Evolutionary conservation across 2,329 filamentous ascomycete genomes (phyloP).

Genomic region (Cadophora sp.): DNA sequence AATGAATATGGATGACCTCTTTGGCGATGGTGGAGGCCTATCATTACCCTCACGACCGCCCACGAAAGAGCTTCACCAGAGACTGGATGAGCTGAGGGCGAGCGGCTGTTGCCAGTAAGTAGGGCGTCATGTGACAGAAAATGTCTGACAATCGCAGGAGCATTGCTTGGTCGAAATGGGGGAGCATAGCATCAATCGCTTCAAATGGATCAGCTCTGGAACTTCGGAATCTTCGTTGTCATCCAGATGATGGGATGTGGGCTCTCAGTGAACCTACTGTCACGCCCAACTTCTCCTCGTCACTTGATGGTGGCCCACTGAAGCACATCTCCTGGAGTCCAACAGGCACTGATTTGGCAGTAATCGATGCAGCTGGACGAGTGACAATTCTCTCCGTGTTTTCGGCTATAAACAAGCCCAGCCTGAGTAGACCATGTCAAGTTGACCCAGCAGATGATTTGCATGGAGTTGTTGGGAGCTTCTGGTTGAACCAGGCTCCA

Average conservation of each 20-base stretch:
- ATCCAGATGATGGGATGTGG: slow-evolving; percentile 76
- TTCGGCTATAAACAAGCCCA: slow-evolving; percentile 76
- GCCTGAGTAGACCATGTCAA: slow-evolving; percentile 65
- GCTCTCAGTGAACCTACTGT: slow-evolving; percentile 74
- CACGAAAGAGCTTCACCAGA: slow-evolving; percentile 72
- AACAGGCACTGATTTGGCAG: slow-evolving; percentile 78
- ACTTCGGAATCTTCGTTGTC: slow-evolving; percentile 74
- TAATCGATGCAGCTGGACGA: slow-evolving; percentile 80
- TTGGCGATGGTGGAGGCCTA: slow-evolving; percentile 72
- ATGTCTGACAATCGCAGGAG: slow-evolving; percentile 57
- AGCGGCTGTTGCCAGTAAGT: slow-evolving; percentile 84
- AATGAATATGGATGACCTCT: slow-evolving; percentile 73
- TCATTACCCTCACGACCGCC: slow-evolving; percentile 60
- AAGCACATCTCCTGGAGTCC: slow-evolving; percentile 84
- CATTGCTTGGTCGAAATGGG: slow-evolving; percentile 87
- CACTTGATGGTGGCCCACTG: slow-evolving; percentile 69
- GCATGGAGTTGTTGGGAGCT: slow-evolving; percentile 79
- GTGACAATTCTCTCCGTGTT: slow-evolving; percentile 77
- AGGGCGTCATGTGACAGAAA: slow-evolving; percentile 6
- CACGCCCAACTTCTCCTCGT: slow-evolving; percentile 65
- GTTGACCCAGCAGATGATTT: slow-evolving; percentile 77
- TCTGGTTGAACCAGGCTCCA: slow-evolving; percentile 70
- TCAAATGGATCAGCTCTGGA: slow-evolving; percentile 74
- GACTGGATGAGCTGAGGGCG: slow-evolving; percentile 77
- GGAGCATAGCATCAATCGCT: slow-evolving; percentile 83